These are phyloP conservation scores for Bidens hawaiensis DNA, from an alignment of 140 eudicot species.

Conservation along the genomic window DNA sequence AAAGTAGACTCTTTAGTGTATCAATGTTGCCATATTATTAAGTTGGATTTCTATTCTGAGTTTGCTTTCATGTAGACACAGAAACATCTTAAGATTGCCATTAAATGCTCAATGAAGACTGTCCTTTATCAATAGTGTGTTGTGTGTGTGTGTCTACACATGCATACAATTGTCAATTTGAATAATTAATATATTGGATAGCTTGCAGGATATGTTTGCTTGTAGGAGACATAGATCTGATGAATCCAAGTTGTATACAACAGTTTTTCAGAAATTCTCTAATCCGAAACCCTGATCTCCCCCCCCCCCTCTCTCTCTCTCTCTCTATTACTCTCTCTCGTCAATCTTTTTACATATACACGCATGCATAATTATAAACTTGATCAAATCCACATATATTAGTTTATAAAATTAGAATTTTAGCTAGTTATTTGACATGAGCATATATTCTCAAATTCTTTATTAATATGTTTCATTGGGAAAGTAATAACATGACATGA, in stretches of 20 bases:
- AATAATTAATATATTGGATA: slow-evolving; percentile 23
- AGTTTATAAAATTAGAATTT: neutral
- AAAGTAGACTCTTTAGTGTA: neutral
- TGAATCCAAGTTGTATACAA: slow-evolving; percentile 27
- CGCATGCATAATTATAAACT: slow-evolving; percentile 16
- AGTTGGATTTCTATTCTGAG: slow-evolving; percentile 5
- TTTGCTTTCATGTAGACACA: slow-evolving; percentile 23
- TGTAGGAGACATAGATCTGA: slow-evolving; percentile 29
- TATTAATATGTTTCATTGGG: slow-evolving; percentile 1
- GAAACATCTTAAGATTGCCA: slow-evolving; percentile 16
- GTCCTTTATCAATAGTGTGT: slow-evolving; percentile 21
- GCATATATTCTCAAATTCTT: slow-evolving; percentile 14
- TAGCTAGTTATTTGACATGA: slow-evolving; percentile 16
- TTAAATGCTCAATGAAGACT: slow-evolving; percentile 21
- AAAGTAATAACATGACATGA: neutral
- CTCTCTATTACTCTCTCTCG: neutral
- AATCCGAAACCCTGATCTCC: slow-evolving; percentile 4
- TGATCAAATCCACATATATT: slow-evolving; percentile 8
- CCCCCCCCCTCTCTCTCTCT: slow-evolving; percentile 11
- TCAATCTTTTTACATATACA: no score
- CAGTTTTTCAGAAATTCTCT: slow-evolving; percentile 20
- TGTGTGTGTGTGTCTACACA: neutral
- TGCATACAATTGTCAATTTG: slow-evolving; percentile 22
- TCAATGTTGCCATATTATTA: neutral
- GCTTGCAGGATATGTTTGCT: slow-evolving; percentile 38